Base-by-base conservation (phyloP, 2,329 filamentous ascomycete genomes). In the Pseudopyricularia javanii region DNA sequence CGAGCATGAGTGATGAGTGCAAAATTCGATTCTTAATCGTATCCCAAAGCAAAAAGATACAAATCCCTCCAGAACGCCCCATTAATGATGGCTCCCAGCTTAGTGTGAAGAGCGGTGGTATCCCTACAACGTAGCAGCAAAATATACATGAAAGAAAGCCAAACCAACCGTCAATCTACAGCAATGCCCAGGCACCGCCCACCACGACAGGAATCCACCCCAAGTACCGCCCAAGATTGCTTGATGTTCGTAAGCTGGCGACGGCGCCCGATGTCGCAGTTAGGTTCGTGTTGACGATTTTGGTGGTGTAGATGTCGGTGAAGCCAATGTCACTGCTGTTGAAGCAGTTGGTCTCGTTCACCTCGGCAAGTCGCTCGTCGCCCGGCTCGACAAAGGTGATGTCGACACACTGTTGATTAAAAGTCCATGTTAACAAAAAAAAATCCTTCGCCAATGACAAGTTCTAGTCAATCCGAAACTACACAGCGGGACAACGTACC, bases 361-460 rank as follows among this genome's bases (percentile, higher is more conserved):
- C 87, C 59, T 85, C 74, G 53, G 73, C 73, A 50, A 95, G 82
- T 47, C 70, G 71, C 37, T 68, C 57, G 64, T 95, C 85, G 61
- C 81, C 72, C 24, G 87, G 86, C 1, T 90, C 86, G 49, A 85
- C 88, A 61, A 97, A 94, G 48, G 86, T 91, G 62, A 97, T 94
- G 64, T 97, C 91, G 60, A 94, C 91, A 65, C 93, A 97, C 89
- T 95, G 30, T 5, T 14, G 14, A 17, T 15, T 30, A 8, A 6
- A 11, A 24, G 3, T 1, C n/a, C 2, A 24, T 14, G 50, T 51
- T 12, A 53, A 33, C 7, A 20, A 51, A 15, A 24, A 14, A 3
- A 8, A 2, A 12, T 40, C 14, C 26, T 1, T 32, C 14, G 15
- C 17, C 2, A 24, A 26, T 20, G 2, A 11, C 2, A 35, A 15